Base-by-base conservation (phyloP, 768 basidiomycete genomes). In the Kwoniella sp. region DNA sequence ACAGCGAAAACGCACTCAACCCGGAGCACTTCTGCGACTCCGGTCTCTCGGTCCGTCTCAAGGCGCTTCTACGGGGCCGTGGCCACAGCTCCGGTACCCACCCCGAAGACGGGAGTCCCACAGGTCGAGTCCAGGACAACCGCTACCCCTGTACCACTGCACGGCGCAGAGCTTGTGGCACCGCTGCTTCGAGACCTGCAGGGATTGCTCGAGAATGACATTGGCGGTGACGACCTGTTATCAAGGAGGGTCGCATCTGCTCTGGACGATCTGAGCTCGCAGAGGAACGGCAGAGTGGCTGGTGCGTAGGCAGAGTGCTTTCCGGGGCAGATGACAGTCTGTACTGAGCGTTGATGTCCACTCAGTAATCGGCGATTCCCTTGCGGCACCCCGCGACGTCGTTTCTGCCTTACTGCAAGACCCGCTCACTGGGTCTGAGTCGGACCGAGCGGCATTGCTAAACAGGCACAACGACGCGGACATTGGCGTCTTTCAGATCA, bases 221-320 rank as follows among this genome's bases (percentile, higher is more conserved):
- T 71, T n/a, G 69, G 66, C n/a, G 69, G 66, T 5, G 53, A 52
- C 14, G 59, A 58, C 22, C 43, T 46, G 27, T 71, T 65, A 66
- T 36, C 50, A 3, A 33, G 29, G 27, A 47, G 69, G 25, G 36
- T 70, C 0, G 36, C 47, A n/a, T 26, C 26, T 20, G 62, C 50
- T 12, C 22, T 62, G 2, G 9, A 12, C 22, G 62, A 67, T 46
- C 37, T 68, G 22, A 3, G 43, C 19, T 12, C n/a, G 2, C 40
- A 37, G 1, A 26, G 53, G 31, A 36, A 47, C 25, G 29, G 46
- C 1, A 32, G 48, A 14, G 34, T 63, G 53, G 65, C 50, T 5
- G 57, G 52, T 59, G 39, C 26, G 60, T 27, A 28, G 38, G 4
- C 14, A 3, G 17, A 15, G 6, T 20, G 25, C 20, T 23, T 22